Percentiles rank a stretch among this genome's conserved stretches.
Conservation (phyloP, 768 basidiomycete genomes). For the Podaxis rugospora region DNA sequence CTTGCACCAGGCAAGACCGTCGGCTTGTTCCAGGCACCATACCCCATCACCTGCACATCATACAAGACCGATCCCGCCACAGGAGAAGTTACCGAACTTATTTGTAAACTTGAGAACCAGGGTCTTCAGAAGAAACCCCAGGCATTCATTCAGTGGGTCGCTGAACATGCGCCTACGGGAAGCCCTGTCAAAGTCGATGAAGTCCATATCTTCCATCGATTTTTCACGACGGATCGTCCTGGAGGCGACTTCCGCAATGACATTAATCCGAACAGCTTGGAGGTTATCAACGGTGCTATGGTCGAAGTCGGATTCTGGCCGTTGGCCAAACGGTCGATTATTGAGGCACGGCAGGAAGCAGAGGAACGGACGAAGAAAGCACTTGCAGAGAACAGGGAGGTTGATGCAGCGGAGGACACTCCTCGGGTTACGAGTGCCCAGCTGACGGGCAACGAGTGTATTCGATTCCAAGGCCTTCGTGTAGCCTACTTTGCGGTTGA, state of each 20-base stretch:
- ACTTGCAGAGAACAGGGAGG: constrained; percentile 37
- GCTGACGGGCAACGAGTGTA: constrained; percentile 84
- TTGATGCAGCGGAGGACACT: constrained; percentile 41
- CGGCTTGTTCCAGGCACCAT: constrained; percentile 89
- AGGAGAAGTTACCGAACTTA: constrained; percentile 74
- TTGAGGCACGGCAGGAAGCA: constrained; percentile 63
- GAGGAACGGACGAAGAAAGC: constrained; percentile 59
- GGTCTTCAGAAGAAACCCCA: constrained; percentile 74
- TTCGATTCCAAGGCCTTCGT: constrained; percentile 95
- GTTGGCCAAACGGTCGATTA: constrained; percentile 64
- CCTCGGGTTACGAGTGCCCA: constrained; percentile 75
- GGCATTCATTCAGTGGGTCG: constrained; percentile 97
- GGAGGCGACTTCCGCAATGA: constrained; percentile 78
- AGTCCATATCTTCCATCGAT: constrained; percentile 84
- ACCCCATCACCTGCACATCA: constrained; percentile 90
- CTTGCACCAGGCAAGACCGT: constrained; percentile 97
- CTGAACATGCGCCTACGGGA: constrained; percentile 70
- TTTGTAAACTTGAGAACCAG: constrained; percentile 73
- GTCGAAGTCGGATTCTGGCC: constrained; percentile 88
- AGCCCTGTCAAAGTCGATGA: constrained; percentile 87
- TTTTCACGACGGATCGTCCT: constrained; percentile 95
- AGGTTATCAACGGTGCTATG: constrained; percentile 76
- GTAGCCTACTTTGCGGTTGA: constrained; percentile 95
- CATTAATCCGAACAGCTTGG: constrained; percentile 77
- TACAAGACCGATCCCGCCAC: constrained; percentile 72